Conservation (phyloP, 148 eudicot genomes). For the Rhododendron henanense region DNA sequence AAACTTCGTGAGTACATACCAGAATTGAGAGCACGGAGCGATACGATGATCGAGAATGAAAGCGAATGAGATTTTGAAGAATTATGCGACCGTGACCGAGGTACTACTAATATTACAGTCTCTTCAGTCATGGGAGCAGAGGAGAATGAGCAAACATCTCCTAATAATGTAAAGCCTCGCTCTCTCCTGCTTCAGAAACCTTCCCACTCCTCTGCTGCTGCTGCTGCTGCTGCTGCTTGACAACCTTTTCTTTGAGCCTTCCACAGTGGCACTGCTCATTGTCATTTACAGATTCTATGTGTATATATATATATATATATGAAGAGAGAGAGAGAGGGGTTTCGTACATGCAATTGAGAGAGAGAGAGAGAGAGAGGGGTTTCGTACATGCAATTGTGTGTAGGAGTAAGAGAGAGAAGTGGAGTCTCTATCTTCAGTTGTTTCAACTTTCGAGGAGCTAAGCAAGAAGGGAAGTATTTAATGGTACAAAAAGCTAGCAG, state of each 20-base stretch:
- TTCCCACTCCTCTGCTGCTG: conserved; percentile 27
- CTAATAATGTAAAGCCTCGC: conserved; percentile 59
- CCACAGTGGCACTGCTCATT: neutral
- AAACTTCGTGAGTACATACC: no score
- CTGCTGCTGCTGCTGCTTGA: conserved; percentile 17
- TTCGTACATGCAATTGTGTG: neutral
- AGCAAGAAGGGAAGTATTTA: neutral
- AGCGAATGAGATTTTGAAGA: no score
- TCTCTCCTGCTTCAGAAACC: conserved; percentile 55
- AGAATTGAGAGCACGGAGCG: no score
- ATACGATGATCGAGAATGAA: no score
- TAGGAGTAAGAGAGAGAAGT: neutral
- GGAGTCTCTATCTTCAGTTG: neutral
- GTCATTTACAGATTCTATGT: neutral
- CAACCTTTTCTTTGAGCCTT: conserved; percentile 35
- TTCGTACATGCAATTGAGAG: neutral
- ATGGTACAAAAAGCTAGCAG: neutral
- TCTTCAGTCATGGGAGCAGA: conserved; percentile 49
- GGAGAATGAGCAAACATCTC: conserved; percentile 58
- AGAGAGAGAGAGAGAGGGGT: neutral
- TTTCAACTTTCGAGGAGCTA: neutral
- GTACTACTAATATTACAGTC: neutral
- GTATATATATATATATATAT: neutral
- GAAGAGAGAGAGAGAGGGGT: neutral
- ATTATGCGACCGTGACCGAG: no score